Evolutionary conservation across 306 rosid genomes (phyloP).

Genomic region (Sesbania bispinosa): DNA sequence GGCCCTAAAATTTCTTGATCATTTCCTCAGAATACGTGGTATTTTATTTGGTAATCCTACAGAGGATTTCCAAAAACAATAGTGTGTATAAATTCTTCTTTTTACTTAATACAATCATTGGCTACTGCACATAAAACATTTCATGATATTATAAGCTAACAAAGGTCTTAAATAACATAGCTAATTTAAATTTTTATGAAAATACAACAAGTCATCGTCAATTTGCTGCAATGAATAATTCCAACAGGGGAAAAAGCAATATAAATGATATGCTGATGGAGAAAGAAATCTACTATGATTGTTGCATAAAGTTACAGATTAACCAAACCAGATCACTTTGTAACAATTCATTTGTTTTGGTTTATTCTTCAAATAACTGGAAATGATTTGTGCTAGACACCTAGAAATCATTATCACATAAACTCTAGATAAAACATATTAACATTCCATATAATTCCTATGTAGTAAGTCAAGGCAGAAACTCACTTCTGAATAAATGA

Average conservation of each 20-base stretch:
- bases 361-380: not conserved
- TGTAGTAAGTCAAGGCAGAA: conserved; percentile 6
- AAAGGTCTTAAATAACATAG: not conserved
- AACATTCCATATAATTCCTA: conserved; percentile 6
- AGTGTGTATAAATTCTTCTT: not conserved
- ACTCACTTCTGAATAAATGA: conserved; percentile 95
- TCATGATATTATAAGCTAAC: not conserved
- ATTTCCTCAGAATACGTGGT: not conserved
- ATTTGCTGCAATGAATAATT: not conserved
- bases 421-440: not conserved
- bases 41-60: not conserved
- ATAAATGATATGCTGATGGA: not conserved
- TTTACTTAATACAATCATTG: not conserved
- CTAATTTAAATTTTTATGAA: not conserved
- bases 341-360: conserved; percentile 3
- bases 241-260: not conserved
- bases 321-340: conserved; percentile 6
- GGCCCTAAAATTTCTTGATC: not conserved
- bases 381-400: not conserved
- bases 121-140: not conserved
- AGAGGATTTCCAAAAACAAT: not conserved
- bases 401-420: not conserved
- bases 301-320: not conserved
- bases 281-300: not conserved
- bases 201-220: not conserved